phyloP scores from a whole-genome alignment of 805 yeast genomes.

The Barnettozyma siamensis region DNA sequence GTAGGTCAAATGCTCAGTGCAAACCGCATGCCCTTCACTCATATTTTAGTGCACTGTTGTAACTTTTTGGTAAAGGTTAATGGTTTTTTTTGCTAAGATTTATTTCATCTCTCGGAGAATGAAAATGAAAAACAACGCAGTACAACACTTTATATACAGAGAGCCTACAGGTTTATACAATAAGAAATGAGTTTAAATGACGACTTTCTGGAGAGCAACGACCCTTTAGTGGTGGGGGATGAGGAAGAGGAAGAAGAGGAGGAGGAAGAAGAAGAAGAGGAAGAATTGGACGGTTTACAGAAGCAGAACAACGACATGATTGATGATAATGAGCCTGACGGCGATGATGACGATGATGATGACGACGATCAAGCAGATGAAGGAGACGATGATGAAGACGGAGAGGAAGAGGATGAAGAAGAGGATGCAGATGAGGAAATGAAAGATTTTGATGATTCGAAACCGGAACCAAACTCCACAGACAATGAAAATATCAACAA shows the following conservation, averaged over 20 bases:
- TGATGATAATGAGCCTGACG: constrained; percentile 13
- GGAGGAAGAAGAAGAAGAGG: constrained; percentile 22
- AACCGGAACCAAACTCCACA: constrained; percentile 1
- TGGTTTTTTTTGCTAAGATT: too few species aligned
- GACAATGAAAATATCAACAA: constrained; percentile 3
- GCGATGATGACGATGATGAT: constrained; percentile 11
- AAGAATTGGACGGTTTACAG: constrained; percentile 25
- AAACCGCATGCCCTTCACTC: constrained; percentile 42
- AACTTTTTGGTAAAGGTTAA: neutral
- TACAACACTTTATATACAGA: too few species aligned
- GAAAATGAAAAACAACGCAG: neutral
- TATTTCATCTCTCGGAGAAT: too few species aligned
- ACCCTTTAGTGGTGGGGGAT: constrained; percentile 23
- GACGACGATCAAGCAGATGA: constrained; percentile 22
- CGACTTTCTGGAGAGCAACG: constrained; percentile 21
- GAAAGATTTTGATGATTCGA: constrained; percentile 16
- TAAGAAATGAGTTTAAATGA: constrained; percentile 10
- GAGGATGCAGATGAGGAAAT: constrained; percentile 21
- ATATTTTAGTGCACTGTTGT: neutral
- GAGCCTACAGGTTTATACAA: too few species aligned
- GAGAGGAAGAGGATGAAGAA: constrained; percentile 26
- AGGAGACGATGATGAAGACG: constrained; percentile 26
- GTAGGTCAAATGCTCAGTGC: constrained; percentile 60
- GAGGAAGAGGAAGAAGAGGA: constrained; percentile 22
- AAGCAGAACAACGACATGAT: constrained; percentile 17